A percentile compares a stretch with the other conserved stretches of the same genome.
These are phyloP conservation scores for Fusarium sp. DNA, from an alignment of 2,329 filamentous ascomycete species.

Conservation along the genomic window DNA sequence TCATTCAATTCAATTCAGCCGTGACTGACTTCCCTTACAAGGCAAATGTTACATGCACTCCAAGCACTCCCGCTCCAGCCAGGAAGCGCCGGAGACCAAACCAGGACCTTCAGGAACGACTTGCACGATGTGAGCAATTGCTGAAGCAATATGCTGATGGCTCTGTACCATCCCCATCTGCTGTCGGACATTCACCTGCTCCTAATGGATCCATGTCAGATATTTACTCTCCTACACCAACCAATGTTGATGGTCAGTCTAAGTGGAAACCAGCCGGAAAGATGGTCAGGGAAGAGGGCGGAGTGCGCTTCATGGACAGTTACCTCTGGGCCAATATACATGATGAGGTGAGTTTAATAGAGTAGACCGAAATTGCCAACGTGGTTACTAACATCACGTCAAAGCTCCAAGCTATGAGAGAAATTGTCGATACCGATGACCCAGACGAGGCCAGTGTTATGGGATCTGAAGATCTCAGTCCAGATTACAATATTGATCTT, in stretches of 20 bases:
- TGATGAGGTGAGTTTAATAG: slow-evolving; percentile 63
- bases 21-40: slow-evolving; percentile 47
- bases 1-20: not conserved
- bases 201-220: slow-evolving; percentile 46
- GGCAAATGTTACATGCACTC: slow-evolving; percentile 71
- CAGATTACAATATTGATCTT: slow-evolving; percentile 66
- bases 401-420: slow-evolving; percentile 70
- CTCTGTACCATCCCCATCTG: slow-evolving; percentile 47
- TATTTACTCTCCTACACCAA: slow-evolving; percentile 45
- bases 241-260: slow-evolving; percentile 50
- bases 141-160: slow-evolving; percentile 68
- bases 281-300: slow-evolving; percentile 68
- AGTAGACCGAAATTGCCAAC: not conserved
- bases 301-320: slow-evolving; percentile 70
- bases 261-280: slow-evolving; percentile 64
- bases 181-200: slow-evolving; percentile 38
- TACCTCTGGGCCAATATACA: slow-evolving; percentile 67
- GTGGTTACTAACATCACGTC: slow-evolving; percentile 9
- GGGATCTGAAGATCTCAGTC: slow-evolving; percentile 63
- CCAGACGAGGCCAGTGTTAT: slow-evolving; percentile 63
- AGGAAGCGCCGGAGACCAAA: slow-evolving; percentile 71
- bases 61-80: slow-evolving; percentile 70
- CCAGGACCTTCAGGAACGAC: slow-evolving; percentile 71
- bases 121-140: slow-evolving; percentile 70
- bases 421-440: slow-evolving; percentile 66